These are phyloP conservation scores for Mrakia gelida DNA, from an alignment of 768 basidiomycete species.

Conservation along the genomic window DNA sequence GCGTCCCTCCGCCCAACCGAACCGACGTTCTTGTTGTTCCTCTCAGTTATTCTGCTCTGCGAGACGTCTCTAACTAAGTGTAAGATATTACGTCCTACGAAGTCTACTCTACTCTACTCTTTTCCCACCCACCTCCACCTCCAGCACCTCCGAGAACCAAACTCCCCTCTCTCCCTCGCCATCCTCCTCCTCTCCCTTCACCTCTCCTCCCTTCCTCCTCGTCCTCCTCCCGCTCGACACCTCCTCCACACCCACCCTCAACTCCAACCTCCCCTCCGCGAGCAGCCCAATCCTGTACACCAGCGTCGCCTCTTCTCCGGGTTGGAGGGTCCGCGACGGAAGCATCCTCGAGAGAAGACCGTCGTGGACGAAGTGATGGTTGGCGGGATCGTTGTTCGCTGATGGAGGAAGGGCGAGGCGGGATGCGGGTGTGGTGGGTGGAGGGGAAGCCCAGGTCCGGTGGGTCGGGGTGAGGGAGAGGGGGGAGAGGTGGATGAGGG, in stretches of 20 bases:
- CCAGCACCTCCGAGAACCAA: constrained; percentile 32
- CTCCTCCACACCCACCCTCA: constrained; percentile 40
- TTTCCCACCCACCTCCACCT: constrained; percentile 24
- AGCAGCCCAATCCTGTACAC: constrained; percentile 34
- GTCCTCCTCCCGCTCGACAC: neutral
- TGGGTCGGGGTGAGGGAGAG: constrained; percentile 32
- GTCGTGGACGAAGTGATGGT: constrained; percentile 31
- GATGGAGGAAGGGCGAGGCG: neutral
- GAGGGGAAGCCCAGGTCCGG: constrained; percentile 8
- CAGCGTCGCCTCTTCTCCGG: constrained; percentile 19
- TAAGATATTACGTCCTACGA: neutral
- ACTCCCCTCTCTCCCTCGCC: constrained; percentile 5
- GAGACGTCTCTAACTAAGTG: too few species aligned
- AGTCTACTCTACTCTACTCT: neutral
- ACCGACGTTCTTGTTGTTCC: too few species aligned
- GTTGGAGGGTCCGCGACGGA: constrained; percentile 23
- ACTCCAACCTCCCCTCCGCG: constrained; percentile 35
- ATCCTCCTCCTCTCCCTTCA: neutral
- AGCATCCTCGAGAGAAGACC: constrained; percentile 33
- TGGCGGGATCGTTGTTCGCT: neutral
- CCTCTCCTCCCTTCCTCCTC: neutral
- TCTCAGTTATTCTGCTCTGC: too few species aligned
- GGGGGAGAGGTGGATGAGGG: constrained; percentile 19
- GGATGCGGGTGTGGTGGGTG: neutral
- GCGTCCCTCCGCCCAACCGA: too few species aligned